Evolutionary conservation across 768 basidiomycete genomes (phyloP), one percentile per base, ranked within the genome.

Genomic region (Termitomyces sp.): DNA sequence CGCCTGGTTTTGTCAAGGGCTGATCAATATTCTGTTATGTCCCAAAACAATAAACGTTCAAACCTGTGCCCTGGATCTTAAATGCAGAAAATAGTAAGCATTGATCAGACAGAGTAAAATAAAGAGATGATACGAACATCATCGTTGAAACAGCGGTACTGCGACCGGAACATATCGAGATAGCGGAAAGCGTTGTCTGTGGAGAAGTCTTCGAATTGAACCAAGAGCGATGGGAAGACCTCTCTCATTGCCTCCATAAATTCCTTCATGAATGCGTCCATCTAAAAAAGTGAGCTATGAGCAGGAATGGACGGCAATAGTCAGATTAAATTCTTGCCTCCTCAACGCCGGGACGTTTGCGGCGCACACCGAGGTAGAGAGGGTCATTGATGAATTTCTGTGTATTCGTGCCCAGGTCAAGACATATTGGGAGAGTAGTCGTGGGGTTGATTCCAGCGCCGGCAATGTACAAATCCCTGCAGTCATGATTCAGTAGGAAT

Each of bases 121-220:
- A 47, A n/a, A 29, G 46, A 27, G 35, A 47, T n/a, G 38, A 69
- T 6, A 55, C 84, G 58, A 50, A 88, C 86, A 68, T 90, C 88
- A 61, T 89, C 88, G 61, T 88, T 88, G 73, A 88, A 88, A 54
- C 82, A 79, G 52, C 76, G 75, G 65, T 85, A 82, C 43, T 74
- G 73, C 40, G 77, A 63, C 47, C 82, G 76, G 71, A 84, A 88
- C 59, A 78, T 73, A 36, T 83, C 82, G 32, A 91, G 78, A 68
- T 88, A 88, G 44, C 79, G 73, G 75, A 90, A 91, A 2, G 89
- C 89, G 49, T 87, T 86, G 64, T 90, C 84, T 1, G 87, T 89
- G 48, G 86, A 85, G 65, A 88, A 91, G 64, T 91, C 83, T 58
- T 86, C 85, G 57, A 86, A 89, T 55, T 89, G 88, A n/a, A 90